Evolutionary conservation across 108 stramenopile genomes (phyloP), one percentile per base, ranked within the genome.

Genomic region (Stephanodiscus minutulus): DNA sequence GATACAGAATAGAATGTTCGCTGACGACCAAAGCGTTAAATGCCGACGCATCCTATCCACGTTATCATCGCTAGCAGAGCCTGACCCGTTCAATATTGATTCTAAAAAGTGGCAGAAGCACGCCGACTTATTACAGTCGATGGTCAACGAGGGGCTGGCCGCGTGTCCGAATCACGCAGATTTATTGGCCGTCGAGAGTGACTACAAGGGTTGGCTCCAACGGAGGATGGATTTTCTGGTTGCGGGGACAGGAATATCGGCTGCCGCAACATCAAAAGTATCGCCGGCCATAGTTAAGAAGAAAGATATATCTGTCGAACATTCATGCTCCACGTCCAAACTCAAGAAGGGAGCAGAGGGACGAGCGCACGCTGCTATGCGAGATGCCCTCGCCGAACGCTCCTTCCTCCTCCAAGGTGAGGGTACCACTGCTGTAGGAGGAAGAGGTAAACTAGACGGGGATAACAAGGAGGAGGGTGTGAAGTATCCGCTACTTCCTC

Each of bases 321-420:
- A n/a, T n/a, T 44, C 43, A 13, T 13, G 15, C 15, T 44, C 15
- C 43, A 13, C 43, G 15, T 44, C 39, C 18, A 46, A 41, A 37
- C 2, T 33, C 36, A 3, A 53, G 58, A 36, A 68, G 49, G 68
- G 68, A 48, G 66, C 47, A 43, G 63, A 56, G 6, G 65, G 77
- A 62, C 53, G 77, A 46, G 70, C 70, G 7, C 65, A 71, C 4
- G 77, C 70, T n/a, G 77, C 77, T n/a, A 79, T 79, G 22, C 55
- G 66, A 20, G 77, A 79, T 79, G 77, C 70, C 22, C 49, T 79
- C 21, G 58, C 65, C 41, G 74, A 75, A 67, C 74, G 74, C 15
- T 35, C 64, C 6, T 75, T 75, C 36, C 37, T 75, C 0, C 48
- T 33, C 15, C 37, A 24, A 9, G 63, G 31, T 31, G 43, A 44